Evolutionary conservation across 306 rosid species (phyloP), one percentile per base, ranked within the genome.

Genomic region (Cucurbita moschata): DNA sequence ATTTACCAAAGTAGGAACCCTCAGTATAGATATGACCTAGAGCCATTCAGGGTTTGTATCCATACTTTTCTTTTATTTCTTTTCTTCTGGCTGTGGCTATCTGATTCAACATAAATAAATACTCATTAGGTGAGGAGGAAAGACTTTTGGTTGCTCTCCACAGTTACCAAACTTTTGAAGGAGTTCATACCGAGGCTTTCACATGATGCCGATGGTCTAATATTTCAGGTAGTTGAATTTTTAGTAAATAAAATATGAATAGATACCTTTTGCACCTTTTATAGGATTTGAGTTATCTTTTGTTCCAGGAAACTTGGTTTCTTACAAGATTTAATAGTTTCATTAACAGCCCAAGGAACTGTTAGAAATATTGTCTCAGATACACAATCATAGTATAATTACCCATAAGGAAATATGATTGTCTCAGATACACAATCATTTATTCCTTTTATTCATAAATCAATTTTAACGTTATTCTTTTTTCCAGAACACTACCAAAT

Each of bases 111-210:
- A 64, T 51, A 47, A 77, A 50, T 50, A 50, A 50, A 77, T 83
- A 77, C 79, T 84, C 73, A 65, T 77, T 78, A 93, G 98, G 98
- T 93, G 84, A 85, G 98, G 90, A 87, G 98, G 81, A 93, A 93
- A 84, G 96, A 83, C 77, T 93, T 93, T 80, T 93, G 96, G 96
- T 82, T 90, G 89, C 98, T 93, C 83, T 88, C 96, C 57, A 83
- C 96, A 12, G 98, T 93, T 73, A 88, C 87, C 55, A 93, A 83
- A 79, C 87, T 93, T 79, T 79, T 93, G 75, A 85, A 73, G 62
- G 96, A 93, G 77, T 93, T 93, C 87, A 93, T 93, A 83, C 96
- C 93, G 5, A 88, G 71, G 84, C 97, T 93, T 81, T 93, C 98
- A 19, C 98, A 93, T 78, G 96, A 82, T 73, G 96, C 98, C 8